Base-by-base conservation (phyloP, 106 monocot genomes). In the Dactylorhiza incarnata region DNA sequence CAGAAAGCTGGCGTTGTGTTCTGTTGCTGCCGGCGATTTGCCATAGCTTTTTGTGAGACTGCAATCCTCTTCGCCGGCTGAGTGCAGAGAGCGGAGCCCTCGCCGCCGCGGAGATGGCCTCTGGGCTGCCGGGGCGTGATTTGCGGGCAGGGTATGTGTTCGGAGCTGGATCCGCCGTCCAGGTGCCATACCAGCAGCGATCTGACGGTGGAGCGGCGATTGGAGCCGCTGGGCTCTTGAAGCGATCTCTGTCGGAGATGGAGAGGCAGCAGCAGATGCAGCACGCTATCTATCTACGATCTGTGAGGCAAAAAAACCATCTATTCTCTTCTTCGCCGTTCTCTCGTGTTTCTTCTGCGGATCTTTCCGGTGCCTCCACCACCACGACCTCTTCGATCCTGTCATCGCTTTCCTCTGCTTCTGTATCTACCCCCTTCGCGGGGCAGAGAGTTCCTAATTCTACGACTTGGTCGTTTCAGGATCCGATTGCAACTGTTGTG, bases 231-330 rank as follows among this genome's bases (percentile, higher is more conserved):
- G 73, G 70, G 43, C 19, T 78, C 16, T 16, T 83, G 70, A 78
- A 83, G 58, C 72, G 80, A 4, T 74, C 80, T 66, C 20, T 76
- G 17, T 47, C 54, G 66, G 76, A 79, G 72, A 24, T 80, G 65
- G 47, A 73, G 45, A 50, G 65, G 44, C 78, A 80, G 70, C 74
- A 58, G 75, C 78, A 78, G 72, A 47, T 78, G 22, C 82, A 82
- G 51, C 51, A 78, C 50, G 78, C 74, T 22, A 46, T 83, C 29
- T 78, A 45, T 20, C 78, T 83, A n/a, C 74, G 78, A n/a, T 75
- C 78, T 20, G 83, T 83, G 59, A 78, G 75, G 78, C 83, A 56
- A 9, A 73, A 78, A 62, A 45, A 9, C 67, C 66, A 25, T 46
- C 8, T 78, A 20, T 17, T 56, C 45, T 16, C 56, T 19, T 37